Evolutionary conservation across 1,284 basidiomycete species (phyloP).

Genomic region (Sanghuangporus baumii): DNA sequence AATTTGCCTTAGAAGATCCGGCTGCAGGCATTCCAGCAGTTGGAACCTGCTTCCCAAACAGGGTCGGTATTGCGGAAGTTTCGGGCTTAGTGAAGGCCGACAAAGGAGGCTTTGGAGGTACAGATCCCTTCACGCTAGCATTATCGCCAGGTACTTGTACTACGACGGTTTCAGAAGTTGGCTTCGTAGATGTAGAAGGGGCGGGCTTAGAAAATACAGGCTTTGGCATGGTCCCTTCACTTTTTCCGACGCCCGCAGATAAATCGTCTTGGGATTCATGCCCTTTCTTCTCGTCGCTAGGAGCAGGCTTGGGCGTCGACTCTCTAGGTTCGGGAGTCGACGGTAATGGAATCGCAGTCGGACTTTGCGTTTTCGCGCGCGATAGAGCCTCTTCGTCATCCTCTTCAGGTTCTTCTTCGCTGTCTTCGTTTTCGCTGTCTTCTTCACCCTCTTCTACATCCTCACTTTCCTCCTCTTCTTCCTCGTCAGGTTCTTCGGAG

Average conservation of each 20-base stretch:
- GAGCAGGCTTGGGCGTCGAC: background rate
- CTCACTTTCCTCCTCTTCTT: conserved; percentile 23
- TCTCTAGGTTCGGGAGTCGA: background rate
- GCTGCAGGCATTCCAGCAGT: background rate
- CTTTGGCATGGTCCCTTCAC: background rate
- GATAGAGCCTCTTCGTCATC: background rate
- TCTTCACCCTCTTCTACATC: conserved; percentile 25
- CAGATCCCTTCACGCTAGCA: conserved; percentile 28
- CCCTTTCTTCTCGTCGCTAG: background rate
- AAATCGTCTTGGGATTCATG: background rate
- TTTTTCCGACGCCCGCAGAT: background rate
- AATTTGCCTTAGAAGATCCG: background rate
- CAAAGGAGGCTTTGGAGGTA: background rate
- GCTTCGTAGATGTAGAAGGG: background rate
- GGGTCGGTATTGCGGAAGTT: background rate
- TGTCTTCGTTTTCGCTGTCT: conserved; percentile 30
- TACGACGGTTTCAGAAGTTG: background rate
- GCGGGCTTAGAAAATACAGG: conserved; percentile 17
- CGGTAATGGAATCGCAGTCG: conserved; percentile 29
- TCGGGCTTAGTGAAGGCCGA: background rate
- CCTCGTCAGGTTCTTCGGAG: conserved; percentile 21
- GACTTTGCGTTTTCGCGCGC: conserved; percentile 20
- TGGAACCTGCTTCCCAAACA: background rate
- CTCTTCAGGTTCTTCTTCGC: conserved; percentile 20
- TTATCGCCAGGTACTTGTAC: background rate